These are phyloP conservation scores for Rutstroemia sp. DNA, from an alignment of 2,329 filamentous ascomycete species.

Conservation along the genomic window DNA sequence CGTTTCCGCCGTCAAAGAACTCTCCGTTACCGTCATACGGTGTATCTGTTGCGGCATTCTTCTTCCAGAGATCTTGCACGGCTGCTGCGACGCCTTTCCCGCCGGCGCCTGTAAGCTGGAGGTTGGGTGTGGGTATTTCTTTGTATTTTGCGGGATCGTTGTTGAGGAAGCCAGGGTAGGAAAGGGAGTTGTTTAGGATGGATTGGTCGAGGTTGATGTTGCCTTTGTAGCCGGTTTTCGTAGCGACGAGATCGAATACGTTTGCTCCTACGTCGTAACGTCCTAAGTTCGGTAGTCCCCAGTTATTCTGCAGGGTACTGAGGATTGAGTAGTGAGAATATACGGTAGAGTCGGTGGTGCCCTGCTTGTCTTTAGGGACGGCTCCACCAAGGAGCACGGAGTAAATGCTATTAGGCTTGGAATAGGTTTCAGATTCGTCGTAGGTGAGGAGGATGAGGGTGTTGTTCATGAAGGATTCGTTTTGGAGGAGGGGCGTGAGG, in stretches of 20 bases:
- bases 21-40: conserved; percentile 41
- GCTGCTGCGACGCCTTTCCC: conserved; percentile 33
- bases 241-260: conserved; percentile 27
- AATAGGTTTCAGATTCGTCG: conserved; percentile 49
- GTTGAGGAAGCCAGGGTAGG: conserved; percentile 37
- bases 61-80: conserved; percentile 30
- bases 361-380: conserved; percentile 38
- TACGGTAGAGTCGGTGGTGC: conserved; percentile 44
- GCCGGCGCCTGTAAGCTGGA: conserved; percentile 37
- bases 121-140: conserved; percentile 36
- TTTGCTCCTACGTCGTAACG: conserved; percentile 37
- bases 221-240: conserved; percentile 21
- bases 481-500: conserved; percentile 43
- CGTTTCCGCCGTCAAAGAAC: conserved; percentile 35
- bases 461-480: conserved; percentile 42
- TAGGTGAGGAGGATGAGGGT: conserved; percentile 52
- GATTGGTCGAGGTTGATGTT: conserved; percentile 27
- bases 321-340: conserved; percentile 40
- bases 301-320: conserved; percentile 36
- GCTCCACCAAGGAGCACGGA: conserved; percentile 48
- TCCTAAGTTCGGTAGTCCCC: conserved; percentile 36
- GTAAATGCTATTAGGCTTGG: conserved; percentile 44
- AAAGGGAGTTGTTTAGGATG: conserved; percentile 38
- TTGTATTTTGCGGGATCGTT: conserved; percentile 27
- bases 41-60: conserved; percentile 23